Base-by-base conservation (phyloP, 2,329 filamentous ascomycete species). In the Alternaria atra region DNA sequence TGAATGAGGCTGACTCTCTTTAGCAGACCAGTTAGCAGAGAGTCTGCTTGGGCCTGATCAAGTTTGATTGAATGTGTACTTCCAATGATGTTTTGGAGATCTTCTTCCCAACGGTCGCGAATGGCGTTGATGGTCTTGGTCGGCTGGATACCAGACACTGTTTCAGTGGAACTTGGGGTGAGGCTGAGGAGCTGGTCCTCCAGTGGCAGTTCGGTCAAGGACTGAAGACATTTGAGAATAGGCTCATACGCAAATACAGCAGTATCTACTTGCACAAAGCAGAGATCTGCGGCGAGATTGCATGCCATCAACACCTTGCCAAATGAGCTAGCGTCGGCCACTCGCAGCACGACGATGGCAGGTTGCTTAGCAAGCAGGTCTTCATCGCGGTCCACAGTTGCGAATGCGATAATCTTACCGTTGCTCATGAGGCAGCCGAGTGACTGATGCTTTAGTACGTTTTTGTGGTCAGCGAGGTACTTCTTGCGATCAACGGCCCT, bases 161-260 rank as follows among this genome's bases (percentile, higher is more conserved):
- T 56, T 60, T 72, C 68, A 3, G 55, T 54, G 10, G 66, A 61
- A 8, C 56, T 60, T 12, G 67, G 56, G 2, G 55, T 52, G 17
- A 66, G 43, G 8, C 74, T 69, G 2, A 91, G 75, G 0, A 91
- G 68, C 32, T 85, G 79, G 2, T 85, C 73, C 3, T 84, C 79
- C 0, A 93, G 77, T 0, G 89, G 85, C 0, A 91, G 55, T 2
- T 87, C 82, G 0, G 72, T 78, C 25, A 87, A 86, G 0, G 80
- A 75, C 70, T 91, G 84, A 1, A 93, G 78, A 1, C 85, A 82
- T 48, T 84, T 75, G 5, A 93, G 73, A 1, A 93, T 82, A 0
- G 90, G 90, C 55, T 91, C 87, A 56, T 88, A 91, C 0, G 90
- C 87, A 70, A 92, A 93, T 0, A 89, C 83, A 0, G 90, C 82